Evolutionary conservation across 768 basidiomycete species (phyloP).

Genomic region (Chalciporus pseudorubinellus): DNA sequence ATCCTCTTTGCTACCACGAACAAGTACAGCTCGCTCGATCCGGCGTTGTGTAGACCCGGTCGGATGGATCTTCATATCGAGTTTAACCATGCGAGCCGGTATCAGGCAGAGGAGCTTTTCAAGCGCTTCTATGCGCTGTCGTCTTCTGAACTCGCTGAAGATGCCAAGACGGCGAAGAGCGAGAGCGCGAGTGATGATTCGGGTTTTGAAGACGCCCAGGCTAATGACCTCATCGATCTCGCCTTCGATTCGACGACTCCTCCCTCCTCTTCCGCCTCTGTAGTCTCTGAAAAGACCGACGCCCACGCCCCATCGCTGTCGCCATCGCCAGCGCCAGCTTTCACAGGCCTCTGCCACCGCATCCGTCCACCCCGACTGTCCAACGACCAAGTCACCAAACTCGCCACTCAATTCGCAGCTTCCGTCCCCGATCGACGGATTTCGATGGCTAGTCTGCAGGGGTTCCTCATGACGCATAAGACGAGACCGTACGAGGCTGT

Average conservation of each 20-base stretch:
- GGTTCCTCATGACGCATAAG: constrained; percentile 72
- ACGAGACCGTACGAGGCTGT: constrained; percentile 56
- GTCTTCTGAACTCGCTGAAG: not conserved
- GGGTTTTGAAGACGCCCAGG: not conserved
- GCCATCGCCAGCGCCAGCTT: constrained; percentile 4
- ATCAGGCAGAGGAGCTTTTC: constrained; percentile 66
- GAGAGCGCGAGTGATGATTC: not conserved
- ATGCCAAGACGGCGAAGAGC: not conserved
- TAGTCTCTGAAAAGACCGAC: constrained; percentile 19
- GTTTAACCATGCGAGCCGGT: constrained; percentile 69
- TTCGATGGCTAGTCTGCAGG: constrained; percentile 46
- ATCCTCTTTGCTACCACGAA: constrained; percentile 80
- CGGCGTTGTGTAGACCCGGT: constrained; percentile 73
- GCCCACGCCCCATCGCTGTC: not conserved
- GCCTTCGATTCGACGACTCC: too few relatives aligned
- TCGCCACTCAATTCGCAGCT: constrained; percentile 57
- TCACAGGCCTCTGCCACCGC: constrained; percentile 27
- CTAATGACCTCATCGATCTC: constrained; percentile 21
- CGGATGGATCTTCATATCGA: constrained; percentile 80
- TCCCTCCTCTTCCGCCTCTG: not conserved
- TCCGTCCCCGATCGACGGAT: constrained; percentile 47
- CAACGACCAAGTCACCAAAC: constrained; percentile 34
- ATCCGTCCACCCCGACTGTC: constrained; percentile 42
- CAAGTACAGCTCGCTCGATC: constrained; percentile 64
- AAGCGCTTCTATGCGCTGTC: constrained; percentile 61